Percentiles rank a stretch among this genome's conserved stretches.
Evolutionary conservation across 2,329 filamentous ascomycete species (phyloP).

Genomic region (Juglanconis sp.): DNA sequence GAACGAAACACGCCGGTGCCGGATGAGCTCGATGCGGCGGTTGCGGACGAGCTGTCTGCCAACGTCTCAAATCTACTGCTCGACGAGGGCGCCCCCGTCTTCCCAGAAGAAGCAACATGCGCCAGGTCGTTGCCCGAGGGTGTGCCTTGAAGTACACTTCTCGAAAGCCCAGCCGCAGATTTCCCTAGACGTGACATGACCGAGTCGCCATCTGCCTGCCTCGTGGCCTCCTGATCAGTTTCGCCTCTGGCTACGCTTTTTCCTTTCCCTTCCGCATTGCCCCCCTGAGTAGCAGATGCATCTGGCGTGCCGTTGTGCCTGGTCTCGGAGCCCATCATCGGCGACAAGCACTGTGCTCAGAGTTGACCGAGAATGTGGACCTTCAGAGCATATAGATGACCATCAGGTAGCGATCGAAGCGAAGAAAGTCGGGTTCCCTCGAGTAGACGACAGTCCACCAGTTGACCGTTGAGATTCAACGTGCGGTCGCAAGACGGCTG

Average conservation of each 20-base stretch:
- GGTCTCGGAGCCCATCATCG: slow-evolving; percentile 4
- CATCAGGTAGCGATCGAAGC: not conserved
- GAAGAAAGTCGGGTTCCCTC: not conserved
- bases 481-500: too few species aligned
- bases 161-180: slow-evolving; percentile 22
- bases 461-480: too few species aligned
- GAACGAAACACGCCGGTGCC: slow-evolving; percentile 26
- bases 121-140: slow-evolving; percentile 8
- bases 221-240: not conserved
- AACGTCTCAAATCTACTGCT: not conserved
- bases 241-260: slow-evolving; percentile 11
- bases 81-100: slow-evolving; percentile 9
- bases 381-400: not conserved
- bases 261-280: slow-evolving; percentile 11
- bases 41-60: slow-evolving; percentile 23
- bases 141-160: slow-evolving; percentile 23
- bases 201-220: slow-evolving; percentile 8
- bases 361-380: not conserved
- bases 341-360: not conserved
- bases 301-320: not conserved
- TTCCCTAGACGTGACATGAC: slow-evolving; percentile 21
- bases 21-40: slow-evolving; percentile 10
- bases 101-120: slow-evolving; percentile 5
- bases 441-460: too few species aligned
- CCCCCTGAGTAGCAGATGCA: not conserved